Percentiles rank a stretch among this genome's conserved stretches.
These are phyloP conservation scores for Ilex asprella DNA, from an alignment of 257 asterid species.

Conservation along the genomic window DNA sequence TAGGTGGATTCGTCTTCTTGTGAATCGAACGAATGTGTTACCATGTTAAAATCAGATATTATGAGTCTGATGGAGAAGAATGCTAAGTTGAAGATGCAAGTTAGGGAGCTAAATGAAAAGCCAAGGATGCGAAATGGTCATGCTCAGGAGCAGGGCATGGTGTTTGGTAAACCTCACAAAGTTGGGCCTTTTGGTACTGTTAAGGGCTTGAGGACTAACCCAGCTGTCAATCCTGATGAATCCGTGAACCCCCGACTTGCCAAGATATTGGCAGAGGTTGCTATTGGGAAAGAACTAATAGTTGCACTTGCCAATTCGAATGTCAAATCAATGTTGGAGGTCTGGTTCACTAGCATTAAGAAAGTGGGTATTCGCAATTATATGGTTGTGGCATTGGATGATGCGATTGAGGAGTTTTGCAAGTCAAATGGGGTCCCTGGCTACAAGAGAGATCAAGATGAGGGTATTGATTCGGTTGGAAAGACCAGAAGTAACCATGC, in stretches of 20 bases:
- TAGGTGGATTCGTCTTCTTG: conserved; percentile 51
- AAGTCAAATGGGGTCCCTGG: conserved; percentile 53
- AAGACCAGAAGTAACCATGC: conserved; percentile 60
- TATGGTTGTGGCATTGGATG: conserved; percentile 75
- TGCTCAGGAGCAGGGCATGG: conserved; percentile 33
- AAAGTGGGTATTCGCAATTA: conserved; percentile 57
- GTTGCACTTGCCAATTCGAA: conserved; percentile 80
- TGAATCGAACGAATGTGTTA: conserved; percentile 39
- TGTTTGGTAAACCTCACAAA: conserved; percentile 46
- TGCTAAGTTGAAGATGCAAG: conserved; percentile 49
- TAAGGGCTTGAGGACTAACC: conserved; percentile 63
- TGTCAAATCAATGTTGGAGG: conserved; percentile 52
- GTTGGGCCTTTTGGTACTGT: conserved; percentile 76
- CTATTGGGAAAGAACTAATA: conserved; percentile 56
- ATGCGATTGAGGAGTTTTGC: conserved; percentile 46
- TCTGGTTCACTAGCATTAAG: conserved; percentile 60
- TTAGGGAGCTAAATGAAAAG: conserved; percentile 54
- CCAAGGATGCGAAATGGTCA: conserved; percentile 34
- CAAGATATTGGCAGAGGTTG: conserved; percentile 48
- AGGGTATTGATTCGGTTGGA: conserved; percentile 46
- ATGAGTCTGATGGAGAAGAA: conserved; percentile 43
- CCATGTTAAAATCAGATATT: conserved; percentile 43
- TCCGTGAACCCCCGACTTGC: conserved; percentile 68
- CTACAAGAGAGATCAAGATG: conserved; percentile 63
- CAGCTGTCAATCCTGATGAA: conserved; percentile 57